These are phyloP conservation scores for Ogataea pini DNA, from an alignment of 805 yeast genomes.

Conservation along the genomic window DNA sequence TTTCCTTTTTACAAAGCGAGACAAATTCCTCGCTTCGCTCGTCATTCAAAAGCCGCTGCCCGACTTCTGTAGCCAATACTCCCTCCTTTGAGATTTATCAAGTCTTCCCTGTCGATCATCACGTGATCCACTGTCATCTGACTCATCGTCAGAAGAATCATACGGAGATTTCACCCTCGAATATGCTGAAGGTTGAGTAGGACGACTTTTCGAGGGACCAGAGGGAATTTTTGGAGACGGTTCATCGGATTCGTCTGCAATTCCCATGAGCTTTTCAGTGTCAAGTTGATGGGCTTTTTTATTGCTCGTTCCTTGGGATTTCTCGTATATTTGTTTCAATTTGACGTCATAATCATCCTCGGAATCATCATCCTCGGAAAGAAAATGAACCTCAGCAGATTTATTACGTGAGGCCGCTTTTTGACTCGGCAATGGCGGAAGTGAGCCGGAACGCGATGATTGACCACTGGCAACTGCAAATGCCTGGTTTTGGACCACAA, in stretches of 20 bases:
- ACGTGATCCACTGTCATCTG: constrained; percentile 4
- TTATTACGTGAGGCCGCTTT: constrained; percentile 36
- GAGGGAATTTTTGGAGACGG: not conserved
- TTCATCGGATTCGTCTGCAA: constrained; percentile 1
- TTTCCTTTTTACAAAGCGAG: too few relatives aligned
- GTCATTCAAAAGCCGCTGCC: constrained; percentile 24
- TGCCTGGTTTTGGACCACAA: constrained; percentile 63
- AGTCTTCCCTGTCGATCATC: not conserved
- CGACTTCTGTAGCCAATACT: constrained; percentile 42
- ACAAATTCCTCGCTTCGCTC: not conserved
- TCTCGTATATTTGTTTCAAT: constrained; percentile 17
- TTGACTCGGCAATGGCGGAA: constrained; percentile 37
- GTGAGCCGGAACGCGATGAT: constrained; percentile 13
- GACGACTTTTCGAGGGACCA: not conserved
- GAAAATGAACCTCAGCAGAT: constrained; percentile 42
- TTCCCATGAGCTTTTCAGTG: constrained; percentile 30
- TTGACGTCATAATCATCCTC: constrained; percentile 23
- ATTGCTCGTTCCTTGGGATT: constrained; percentile 21
- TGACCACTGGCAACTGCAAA: constrained; percentile 31
- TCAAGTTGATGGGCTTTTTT: constrained; percentile 5
- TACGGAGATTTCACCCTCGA: constrained; percentile 26
- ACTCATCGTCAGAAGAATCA: constrained; percentile 5
- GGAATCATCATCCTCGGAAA: constrained; percentile 32
- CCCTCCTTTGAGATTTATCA: constrained; percentile 26
- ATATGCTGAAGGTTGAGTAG: constrained; percentile 8